A percentile compares a stretch with the other conserved stretches of the same genome.
Evolutionary conservation across 768 basidiomycete genomes (phyloP).

Genomic region (Termitomyces titanicus): DNA sequence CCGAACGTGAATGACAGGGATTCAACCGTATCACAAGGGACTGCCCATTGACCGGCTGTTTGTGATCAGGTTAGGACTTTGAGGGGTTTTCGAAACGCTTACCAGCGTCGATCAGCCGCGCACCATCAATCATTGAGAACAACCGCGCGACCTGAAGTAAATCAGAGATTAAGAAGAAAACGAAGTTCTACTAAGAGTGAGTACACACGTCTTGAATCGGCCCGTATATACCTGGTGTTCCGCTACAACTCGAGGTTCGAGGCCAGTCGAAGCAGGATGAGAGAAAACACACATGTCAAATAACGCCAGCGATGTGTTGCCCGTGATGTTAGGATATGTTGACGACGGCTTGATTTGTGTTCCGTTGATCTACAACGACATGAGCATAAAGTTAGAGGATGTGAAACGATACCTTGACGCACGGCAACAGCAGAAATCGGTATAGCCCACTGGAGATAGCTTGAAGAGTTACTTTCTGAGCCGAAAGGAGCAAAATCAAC

Average conservation of each 20-base stretch:
- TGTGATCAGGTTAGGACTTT: neutral
- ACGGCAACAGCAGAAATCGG: conserved; percentile 55
- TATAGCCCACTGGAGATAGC: conserved; percentile 77
- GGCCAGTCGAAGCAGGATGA: neutral
- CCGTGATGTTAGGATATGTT: conserved; percentile 57
- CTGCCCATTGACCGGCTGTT: conserved; percentile 65
- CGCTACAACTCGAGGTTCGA: conserved; percentile 38
- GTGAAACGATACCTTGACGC: conserved; percentile 16
- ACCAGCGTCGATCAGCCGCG: conserved; percentile 68
- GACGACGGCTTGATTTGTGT: conserved; percentile 50
- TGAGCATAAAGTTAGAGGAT: neutral
- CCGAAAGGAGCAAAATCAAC: conserved; percentile 69
- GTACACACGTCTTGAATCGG: conserved; percentile 69
- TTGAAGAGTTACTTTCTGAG: conserved; percentile 53
- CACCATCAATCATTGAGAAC: conserved; percentile 54
- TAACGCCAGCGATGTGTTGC: conserved; percentile 59
- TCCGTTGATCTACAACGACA: conserved; percentile 48
- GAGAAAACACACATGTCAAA: conserved; percentile 60
- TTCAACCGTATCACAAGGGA: conserved; percentile 63
- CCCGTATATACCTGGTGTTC: conserved; percentile 68
- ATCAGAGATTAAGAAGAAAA: conserved; percentile 4
- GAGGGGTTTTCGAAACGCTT: conserved; percentile 14
- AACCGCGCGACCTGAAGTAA: conserved; percentile 57
- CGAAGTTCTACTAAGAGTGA: neutral
- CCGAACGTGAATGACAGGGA: conserved; percentile 68